A percentile compares a stretch with the other conserved stretches of the same genome.
Evolutionary conservation across 73 alveolate species (phyloP).

Genomic region (Tetrahymena thermophila): DNA sequence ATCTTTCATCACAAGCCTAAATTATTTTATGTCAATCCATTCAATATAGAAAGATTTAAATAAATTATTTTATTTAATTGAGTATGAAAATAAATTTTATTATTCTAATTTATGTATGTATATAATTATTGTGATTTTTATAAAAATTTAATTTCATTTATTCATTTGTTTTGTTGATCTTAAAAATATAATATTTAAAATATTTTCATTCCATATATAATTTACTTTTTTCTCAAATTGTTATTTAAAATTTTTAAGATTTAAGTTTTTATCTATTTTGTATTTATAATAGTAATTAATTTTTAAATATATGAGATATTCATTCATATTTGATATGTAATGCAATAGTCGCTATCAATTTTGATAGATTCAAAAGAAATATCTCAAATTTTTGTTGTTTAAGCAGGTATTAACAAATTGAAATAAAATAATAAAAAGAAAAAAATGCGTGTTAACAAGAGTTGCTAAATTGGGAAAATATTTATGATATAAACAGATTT

Average conservation of each 20-base stretch:
- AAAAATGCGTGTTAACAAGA: neutral
- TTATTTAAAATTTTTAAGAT: neutral
- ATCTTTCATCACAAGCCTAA: too few species aligned
- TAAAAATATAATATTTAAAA: too few species aligned
- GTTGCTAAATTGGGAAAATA: neutral
- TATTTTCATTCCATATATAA: neutral
- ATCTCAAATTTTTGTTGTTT: neutral
- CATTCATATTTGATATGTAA: neutral
- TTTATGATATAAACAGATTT: neutral
- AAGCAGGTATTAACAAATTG: neutral
- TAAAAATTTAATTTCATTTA: too few species aligned
- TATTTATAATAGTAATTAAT: neutral
- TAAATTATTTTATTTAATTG: too few species aligned
- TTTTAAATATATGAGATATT: neutral
- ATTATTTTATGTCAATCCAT: too few species aligned
- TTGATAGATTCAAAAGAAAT: neutral
- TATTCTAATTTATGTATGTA: too few species aligned
- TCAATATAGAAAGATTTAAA: too few species aligned
- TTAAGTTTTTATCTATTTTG: too few species aligned
- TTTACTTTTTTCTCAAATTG: too few species aligned
- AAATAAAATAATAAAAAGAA: neutral
- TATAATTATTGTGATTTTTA: too few species aligned
- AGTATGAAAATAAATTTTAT: too few species aligned
- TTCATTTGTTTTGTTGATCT: too few species aligned
- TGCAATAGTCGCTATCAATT: neutral